Evolutionary conservation across 1,284 basidiomycete genomes (phyloP).

Genomic region (Lentinula novae-zelandiae): DNA sequence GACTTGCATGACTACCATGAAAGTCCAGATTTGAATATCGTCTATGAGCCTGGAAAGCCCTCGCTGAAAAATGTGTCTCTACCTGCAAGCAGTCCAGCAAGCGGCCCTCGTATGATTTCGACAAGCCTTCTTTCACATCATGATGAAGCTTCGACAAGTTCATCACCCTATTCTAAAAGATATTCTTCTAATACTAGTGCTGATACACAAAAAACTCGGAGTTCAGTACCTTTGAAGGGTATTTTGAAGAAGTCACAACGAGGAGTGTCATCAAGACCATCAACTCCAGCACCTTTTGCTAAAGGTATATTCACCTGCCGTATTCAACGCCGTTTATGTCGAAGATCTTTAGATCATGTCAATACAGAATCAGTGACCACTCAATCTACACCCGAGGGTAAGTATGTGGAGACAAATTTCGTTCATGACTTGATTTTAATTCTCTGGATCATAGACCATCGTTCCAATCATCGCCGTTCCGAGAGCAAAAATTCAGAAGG

Average conservation of each 20-base stretch:
- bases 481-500: too few relatives aligned
- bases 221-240: not conserved
- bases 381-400: not conserved
- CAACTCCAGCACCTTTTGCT: not conserved
- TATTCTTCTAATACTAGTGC: too few relatives aligned
- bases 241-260: not conserved
- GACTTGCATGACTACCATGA: not conserved
- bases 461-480: not conserved
- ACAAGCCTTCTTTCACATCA: too few relatives aligned
- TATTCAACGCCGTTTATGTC: too few relatives aligned
- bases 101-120: too few relatives aligned
- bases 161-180: too few relatives aligned
- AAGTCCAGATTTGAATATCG: not conserved
- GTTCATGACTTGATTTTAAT: not conserved
- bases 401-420: too few relatives aligned
- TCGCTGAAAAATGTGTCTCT: not conserved
- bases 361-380: too few relatives aligned
- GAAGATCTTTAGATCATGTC: too few relatives aligned
- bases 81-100: not conserved
- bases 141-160: too few relatives aligned
- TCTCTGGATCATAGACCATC: not conserved
- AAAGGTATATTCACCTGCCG: not conserved
- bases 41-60: not conserved
- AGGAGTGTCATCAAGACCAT: not conserved
- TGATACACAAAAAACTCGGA: too few relatives aligned